Evolutionary conservation across 106 monocot species (phyloP), one percentile per base, ranked within the genome.

Genomic region (Dendrobium officinale): DNA sequence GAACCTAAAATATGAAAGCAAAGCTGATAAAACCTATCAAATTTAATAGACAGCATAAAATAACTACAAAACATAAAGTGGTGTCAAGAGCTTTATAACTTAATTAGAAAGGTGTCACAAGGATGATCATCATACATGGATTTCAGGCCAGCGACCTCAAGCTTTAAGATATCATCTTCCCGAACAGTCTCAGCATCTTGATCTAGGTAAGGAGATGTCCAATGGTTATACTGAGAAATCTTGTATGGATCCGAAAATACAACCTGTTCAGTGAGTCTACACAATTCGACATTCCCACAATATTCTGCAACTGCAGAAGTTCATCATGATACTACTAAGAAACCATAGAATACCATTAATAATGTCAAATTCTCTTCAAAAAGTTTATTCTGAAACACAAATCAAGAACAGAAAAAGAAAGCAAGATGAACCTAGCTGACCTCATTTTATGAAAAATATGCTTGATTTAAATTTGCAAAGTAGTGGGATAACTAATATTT

Each of bases 191-290:
- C 88, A 83, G 92, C 95, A 81, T 99, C 95, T 55, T 70, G 70
- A 84, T 99, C 98, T 77, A 99, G 95, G 74, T 91, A 86, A 81
- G 98, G 98, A 83, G 93, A 87, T 70, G 95, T 99, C 91, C 95
- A 93, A 15, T 77, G 89, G 49, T 95, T 99, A 81, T 84, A 81
- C 13, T 82, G 70, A 56, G 88, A 48, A 18, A 91, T 72, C 78
- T 80, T 91, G 77, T 95, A 95, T 6, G 98, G 98, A 58, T 99
- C 95, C 1, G 98, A 95, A 83, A 99, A 99, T 58, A 95, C 88
- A 77, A 99, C 98, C 82, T 95, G 93, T 87, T 95, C 95, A 5
- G 98, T 99, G 80, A 92, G 98, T 79, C 91, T 93, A 80, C 98
- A 99, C 9, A 95, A 45, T 84, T 93, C 98, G 16, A 91, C 89